phyloP scores from a whole-genome alignment of 176 grass and related monocot species.

The Zea mays region DNA sequence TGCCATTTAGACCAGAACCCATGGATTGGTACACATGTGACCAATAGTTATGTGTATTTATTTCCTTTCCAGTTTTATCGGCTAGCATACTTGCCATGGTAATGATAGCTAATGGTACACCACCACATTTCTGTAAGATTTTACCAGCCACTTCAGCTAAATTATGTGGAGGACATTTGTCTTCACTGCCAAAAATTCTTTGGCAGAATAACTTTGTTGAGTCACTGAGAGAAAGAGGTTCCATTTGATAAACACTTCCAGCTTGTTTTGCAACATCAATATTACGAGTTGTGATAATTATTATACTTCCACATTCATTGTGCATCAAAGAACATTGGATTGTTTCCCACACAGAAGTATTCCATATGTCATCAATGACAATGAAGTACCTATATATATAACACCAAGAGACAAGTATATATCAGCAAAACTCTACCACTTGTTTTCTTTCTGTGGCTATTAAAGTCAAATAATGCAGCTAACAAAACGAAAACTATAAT shows the following conservation, averaged over 20 bases:
- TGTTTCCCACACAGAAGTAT: not conserved
- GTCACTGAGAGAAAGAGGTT: not conserved
- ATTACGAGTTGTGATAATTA: not conserved
- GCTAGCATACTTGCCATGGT: constrained; percentile 1
- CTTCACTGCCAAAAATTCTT: not conserved
- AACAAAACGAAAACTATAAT: not conserved
- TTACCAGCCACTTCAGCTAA: not conserved
- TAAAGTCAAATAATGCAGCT: not conserved
- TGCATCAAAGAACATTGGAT: not conserved
- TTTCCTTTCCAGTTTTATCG: not conserved
- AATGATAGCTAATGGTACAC: constrained; percentile 34
- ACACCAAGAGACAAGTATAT: not conserved
- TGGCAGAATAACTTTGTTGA: not conserved
- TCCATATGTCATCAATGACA: constrained; percentile 20
- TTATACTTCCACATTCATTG: not conserved
- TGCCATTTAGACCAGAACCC: not conserved
- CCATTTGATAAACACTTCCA: not conserved
- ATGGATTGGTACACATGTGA: not conserved
- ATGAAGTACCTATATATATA: not conserved
- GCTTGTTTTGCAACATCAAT: not conserved
- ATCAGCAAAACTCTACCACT: not conserved
- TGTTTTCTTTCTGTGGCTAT: not conserved
- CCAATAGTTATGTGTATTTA: not conserved
- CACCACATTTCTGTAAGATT: constrained; percentile 15
- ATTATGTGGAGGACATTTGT: not conserved